Evolutionary conservation across 2,329 filamentous ascomycete genomes (phyloP), one percentile per base, ranked within the genome.

Genomic region (Cryoendolithus antarcticus): DNA sequence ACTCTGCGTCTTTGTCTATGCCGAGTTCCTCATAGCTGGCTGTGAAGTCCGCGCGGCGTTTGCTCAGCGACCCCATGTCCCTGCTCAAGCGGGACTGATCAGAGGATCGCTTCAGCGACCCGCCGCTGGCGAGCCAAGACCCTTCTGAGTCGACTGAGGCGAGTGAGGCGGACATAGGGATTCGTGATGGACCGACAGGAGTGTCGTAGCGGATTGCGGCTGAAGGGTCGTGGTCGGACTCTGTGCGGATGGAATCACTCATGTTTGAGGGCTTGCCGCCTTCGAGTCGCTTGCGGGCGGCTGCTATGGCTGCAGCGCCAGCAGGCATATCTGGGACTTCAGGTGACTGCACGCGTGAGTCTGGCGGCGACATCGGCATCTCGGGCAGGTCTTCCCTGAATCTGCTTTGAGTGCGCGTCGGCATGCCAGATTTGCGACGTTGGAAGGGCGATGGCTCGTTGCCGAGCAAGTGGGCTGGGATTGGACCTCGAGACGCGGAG

Each of bases 111-210:
- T 71, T 63, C 49, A 69, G 59, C 45, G 71, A 68, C 41, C 80
- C 78, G 10, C 89, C 86, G 3, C 86, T 91, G 1, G 55, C 54
- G 33, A 98, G 77, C 91, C 91, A 98, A 1, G 88, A 95, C 4
- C 75, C 91, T 64, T 98, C 91, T 0, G 88, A 95, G 55, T 95
- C 91, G 43, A 96, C 85, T 0, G 88, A 95, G 2, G 86, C 91
- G 11, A 96, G 70, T 0, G 89, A 96, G 59, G 88, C 81, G 24
- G 86, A 85, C 55, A 86, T 62, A 28, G 51, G 36, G 4, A 44
- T 43, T 27, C 47, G 48, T 19, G 32, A 41, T 9, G 47, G 46
- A 34, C 50, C 28, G 34, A 52, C 54, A 1, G 65, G 62, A 7
- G 65, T 67, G 35, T 68, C 65, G 24, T 59, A 64, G 33, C 63